Percentiles rank a stretch among this genome's conserved stretches.
Evolutionary conservation across 1,139 yeast species (phyloP).

Genomic region (Protomyces lactucae-debilis): DNA sequence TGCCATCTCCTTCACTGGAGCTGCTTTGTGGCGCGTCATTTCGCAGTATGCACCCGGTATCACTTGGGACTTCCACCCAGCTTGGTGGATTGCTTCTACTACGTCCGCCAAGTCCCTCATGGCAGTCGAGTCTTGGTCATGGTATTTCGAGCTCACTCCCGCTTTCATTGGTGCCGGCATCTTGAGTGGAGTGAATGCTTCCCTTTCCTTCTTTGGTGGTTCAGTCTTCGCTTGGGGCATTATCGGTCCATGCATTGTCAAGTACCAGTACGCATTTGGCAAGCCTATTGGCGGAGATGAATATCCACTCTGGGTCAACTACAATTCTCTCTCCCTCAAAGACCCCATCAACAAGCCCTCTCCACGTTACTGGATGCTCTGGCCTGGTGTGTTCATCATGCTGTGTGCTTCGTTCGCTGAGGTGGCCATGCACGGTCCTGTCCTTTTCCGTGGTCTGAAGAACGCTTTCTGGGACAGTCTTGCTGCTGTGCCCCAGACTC

Average conservation of each 20-base stretch:
- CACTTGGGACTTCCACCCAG: conserved; percentile 27
- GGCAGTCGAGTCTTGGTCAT: conserved; percentile 23
- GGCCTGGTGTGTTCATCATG: conserved; percentile 29
- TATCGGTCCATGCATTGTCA: conserved; percentile 23
- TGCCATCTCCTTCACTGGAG: conserved; percentile 12
- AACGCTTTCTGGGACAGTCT: conserved; percentile 12
- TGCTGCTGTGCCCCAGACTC: conserved; percentile 10
- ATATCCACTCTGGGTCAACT: conserved; percentile 8
- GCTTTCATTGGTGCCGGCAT: conserved; percentile 29
- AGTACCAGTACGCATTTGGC: conserved; percentile 11
- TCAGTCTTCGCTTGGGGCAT: conserved; percentile 27
- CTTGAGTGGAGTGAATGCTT: conserved; percentile 26
- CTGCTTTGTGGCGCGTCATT: conserved; percentile 19
- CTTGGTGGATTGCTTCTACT: conserved; percentile 24
- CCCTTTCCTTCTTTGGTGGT: conserved; percentile 28
- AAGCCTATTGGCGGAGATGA: conserved; percentile 2
- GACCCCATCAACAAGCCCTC: conserved; percentile 20
- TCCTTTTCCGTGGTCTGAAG: conserved; percentile 18
- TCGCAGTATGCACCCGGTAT: conserved; percentile 27
- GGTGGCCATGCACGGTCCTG: conserved; percentile 22
- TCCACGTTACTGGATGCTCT: conserved; percentile 29
- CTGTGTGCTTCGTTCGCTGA: conserved; percentile 29
- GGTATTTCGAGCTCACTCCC: conserved; percentile 25
- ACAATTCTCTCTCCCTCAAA: conserved; percentile 18
- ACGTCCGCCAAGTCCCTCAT: conserved; percentile 8